These are phyloP conservation scores for Skeletonema costatum DNA, from an alignment of 108 stramenopile genomes.

Conservation along the genomic window DNA sequence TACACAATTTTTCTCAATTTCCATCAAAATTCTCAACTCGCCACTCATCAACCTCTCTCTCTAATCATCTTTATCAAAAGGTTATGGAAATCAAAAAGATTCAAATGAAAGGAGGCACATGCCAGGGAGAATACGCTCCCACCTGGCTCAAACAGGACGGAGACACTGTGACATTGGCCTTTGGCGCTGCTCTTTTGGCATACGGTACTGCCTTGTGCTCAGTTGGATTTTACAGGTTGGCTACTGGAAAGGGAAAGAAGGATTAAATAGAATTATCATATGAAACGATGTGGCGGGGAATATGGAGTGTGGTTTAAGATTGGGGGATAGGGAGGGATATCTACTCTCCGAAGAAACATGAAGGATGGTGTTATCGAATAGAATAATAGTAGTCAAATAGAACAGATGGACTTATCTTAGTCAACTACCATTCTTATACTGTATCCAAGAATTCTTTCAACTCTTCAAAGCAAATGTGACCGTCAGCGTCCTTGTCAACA, in stretches of 20 bases:
- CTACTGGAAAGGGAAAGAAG: slow-evolving; percentile 83
- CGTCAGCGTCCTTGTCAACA: not conserved
- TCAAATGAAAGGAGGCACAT: slow-evolving; percentile 73
- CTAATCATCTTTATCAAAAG: slow-evolving; percentile 28
- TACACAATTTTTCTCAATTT: not conserved
- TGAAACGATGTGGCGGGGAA: not conserved
- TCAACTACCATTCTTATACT: not conserved
- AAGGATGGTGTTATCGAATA: not conserved
- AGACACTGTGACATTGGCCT: slow-evolving; percentile 43
- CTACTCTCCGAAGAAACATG: not conserved
- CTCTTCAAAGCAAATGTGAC: not conserved
- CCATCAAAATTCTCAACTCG: not conserved
- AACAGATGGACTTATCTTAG: not conserved
- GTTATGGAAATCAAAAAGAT: slow-evolving; percentile 80
- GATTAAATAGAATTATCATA: slow-evolving; percentile 15
- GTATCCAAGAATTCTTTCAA: not conserved
- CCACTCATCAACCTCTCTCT: not conserved
- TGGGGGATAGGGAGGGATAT: not conserved
- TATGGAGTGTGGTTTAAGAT: not conserved
- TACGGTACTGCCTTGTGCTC: slow-evolving; percentile 40
- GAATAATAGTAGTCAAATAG: not conserved
- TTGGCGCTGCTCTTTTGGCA: slow-evolving; percentile 53
- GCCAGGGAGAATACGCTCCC: slow-evolving; percentile 73
- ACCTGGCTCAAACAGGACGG: slow-evolving; percentile 83
- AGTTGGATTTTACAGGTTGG: slow-evolving; percentile 69